Conservation (phyloP, 345 rosid genomes). For the Pistacia integerrima region DNA sequence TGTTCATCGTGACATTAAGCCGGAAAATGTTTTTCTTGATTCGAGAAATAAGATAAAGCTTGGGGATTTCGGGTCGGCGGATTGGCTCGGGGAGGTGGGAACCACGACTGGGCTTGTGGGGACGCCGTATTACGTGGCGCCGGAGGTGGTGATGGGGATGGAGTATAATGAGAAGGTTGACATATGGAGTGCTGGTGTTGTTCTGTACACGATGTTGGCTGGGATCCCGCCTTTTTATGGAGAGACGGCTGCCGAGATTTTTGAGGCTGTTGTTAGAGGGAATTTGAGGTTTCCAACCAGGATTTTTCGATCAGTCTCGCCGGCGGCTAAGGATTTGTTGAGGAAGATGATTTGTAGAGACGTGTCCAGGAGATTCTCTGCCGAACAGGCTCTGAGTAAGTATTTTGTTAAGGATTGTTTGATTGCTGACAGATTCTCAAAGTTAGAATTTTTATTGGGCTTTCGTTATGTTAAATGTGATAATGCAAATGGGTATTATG, state of each 20-base stretch:
- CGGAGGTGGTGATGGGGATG: slow-evolving; percentile 76
- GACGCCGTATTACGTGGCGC: slow-evolving; percentile 85
- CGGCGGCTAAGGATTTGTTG: slow-evolving; percentile 64
- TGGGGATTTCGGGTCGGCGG: slow-evolving; percentile 80
- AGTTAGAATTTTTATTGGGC: background rate
- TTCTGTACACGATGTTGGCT: slow-evolving; percentile 68
- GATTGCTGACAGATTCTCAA: background rate
- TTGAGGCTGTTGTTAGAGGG: slow-evolving; percentile 65
- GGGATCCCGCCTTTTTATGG: slow-evolving; percentile 81
- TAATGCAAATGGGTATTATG: background rate
- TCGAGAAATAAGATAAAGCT: slow-evolving; percentile 39
- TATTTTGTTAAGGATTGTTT: background rate
- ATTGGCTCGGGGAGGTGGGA: slow-evolving; percentile 39
- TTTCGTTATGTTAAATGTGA: background rate
- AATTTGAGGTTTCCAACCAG: slow-evolving; percentile 68
- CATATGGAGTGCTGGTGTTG: slow-evolving; percentile 84
- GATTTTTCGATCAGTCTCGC: slow-evolving; percentile 47
- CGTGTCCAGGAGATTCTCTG: slow-evolving; percentile 68
- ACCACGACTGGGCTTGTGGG: slow-evolving; percentile 61
- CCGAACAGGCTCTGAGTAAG: slow-evolving; percentile 80
- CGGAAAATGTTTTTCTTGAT: slow-evolving; percentile 68
- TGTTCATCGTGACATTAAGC: slow-evolving; percentile 80
- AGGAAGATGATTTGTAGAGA: slow-evolving; percentile 83
- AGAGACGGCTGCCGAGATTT: slow-evolving; percentile 64
- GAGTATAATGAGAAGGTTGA: slow-evolving; percentile 77